A percentile compares a stretch with the other conserved stretches of the same genome.
phyloP scores from a whole-genome alignment of 805 yeast species.

The Ogataea pilisensis region DNA sequence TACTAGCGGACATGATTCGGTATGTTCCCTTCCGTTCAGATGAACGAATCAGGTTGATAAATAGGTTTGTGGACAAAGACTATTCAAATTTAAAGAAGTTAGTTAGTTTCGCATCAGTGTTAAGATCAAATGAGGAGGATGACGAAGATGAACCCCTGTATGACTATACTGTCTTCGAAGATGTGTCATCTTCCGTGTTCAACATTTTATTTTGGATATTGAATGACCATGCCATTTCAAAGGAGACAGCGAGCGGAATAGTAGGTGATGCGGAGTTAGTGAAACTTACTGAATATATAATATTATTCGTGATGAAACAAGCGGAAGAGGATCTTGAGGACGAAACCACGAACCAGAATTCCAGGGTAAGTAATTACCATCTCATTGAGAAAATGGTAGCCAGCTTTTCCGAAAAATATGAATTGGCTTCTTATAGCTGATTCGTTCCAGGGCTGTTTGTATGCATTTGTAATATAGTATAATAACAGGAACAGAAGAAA shows the following conservation, averaged over 20 bases:
- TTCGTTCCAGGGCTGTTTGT: too few species aligned
- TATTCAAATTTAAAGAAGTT: slow-evolving; percentile 8
- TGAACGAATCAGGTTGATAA: slow-evolving; percentile 18
- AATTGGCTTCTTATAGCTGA: too few species aligned
- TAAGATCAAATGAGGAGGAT: too few species aligned
- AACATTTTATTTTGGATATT: slow-evolving; percentile 7
- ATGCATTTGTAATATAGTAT: too few species aligned
- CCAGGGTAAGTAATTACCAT: too few species aligned
- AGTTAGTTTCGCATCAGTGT: slow-evolving; percentile 1
- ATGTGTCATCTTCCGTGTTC: background rate
- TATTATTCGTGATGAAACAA: background rate
- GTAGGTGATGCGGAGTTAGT: background rate
- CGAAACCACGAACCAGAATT: too few species aligned
- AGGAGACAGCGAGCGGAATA: background rate
- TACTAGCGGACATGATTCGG: slow-evolving; percentile 13
- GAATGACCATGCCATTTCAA: slow-evolving; percentile 4
- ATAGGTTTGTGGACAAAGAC: slow-evolving; percentile 17
- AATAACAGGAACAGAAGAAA: too few species aligned
- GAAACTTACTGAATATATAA: background rate
- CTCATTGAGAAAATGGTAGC: too few species aligned
- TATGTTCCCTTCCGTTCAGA: slow-evolving; percentile 14
- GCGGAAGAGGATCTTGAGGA: background rate
- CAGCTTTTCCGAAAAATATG: too few species aligned
- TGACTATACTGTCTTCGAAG: background rate
- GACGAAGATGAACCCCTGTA: slow-evolving; percentile 1